Conservation (phyloP, 148 eudicot genomes). For the Rhododendron mucronatum region DNA sequence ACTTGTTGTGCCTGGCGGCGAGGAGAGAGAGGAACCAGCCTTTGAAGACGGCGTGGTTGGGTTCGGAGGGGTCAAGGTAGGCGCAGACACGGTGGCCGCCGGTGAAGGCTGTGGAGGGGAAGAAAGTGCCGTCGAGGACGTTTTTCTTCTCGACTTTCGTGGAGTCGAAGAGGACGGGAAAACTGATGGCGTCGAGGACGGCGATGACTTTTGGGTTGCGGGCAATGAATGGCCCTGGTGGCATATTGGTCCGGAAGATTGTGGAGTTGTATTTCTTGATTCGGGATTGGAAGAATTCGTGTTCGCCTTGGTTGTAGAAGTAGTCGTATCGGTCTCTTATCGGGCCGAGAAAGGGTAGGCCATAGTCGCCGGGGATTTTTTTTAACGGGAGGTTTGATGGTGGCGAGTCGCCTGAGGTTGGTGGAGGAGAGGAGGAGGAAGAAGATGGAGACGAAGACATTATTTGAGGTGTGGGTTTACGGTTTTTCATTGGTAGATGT, state of each 20-base stretch:
- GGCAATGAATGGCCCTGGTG: conserved; percentile 64
- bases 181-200: conserved; percentile 51
- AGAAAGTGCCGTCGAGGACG: conserved; percentile 59
- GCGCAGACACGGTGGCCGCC: conserved; percentile 60
- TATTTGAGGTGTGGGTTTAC: not conserved
- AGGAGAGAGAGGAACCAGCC: conserved; percentile 28
- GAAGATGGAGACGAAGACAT: not conserved
- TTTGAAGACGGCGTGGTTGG: conserved; percentile 42
- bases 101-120: conserved; percentile 49
- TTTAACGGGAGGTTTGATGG: conserved; percentile 14
- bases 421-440: not conserved
- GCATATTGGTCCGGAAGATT: conserved; percentile 62
- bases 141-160: conserved; percentile 57
- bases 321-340: conserved; percentile 42
- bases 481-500: not conserved
- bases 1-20: conserved; percentile 10
- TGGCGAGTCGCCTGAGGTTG: not conserved
- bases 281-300: conserved; percentile 44
- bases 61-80: conserved; percentile 60
- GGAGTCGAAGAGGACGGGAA: conserved; percentile 62
- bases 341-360: conserved; percentile 34
- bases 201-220: conserved; percentile 46
- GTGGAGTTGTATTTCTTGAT: conserved; percentile 52
- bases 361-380: conserved; percentile 41
- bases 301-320: conserved; percentile 52